Base-by-base conservation (phyloP, 2,329 filamentous ascomycete species). In the Purpureocillium takamizusanense region DNA sequence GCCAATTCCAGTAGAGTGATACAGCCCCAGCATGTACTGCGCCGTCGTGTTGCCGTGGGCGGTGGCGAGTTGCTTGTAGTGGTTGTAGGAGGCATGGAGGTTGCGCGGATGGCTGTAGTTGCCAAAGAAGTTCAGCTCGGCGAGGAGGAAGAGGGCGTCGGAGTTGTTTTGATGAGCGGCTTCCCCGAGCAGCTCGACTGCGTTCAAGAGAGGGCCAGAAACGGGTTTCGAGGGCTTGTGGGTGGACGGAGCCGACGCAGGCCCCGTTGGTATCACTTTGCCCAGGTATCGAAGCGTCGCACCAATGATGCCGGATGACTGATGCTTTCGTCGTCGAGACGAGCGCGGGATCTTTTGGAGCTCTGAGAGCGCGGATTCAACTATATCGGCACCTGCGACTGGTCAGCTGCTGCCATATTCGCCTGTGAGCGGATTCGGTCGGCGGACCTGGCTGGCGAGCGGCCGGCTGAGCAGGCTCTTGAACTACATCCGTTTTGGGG, bases 51-150 rank as follows among this genome's bases (percentile, higher is more conserved):
- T 97, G 33, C 90, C 92, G 47, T 83, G 76, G 42, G 81, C 59
- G 14, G 73, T 71, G 3, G 90, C 86, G 38, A 98, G 72, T 44
- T 81, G 72, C 45, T 84, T 70, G 61, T 97, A 98, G 65, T 86
- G 76, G 47, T 75, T 70, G 56, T 94, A 95, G 0, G 92, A 86
- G 35, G 76, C 71, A 25, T 75, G 69, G 49, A 95, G 87, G 56
- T 95, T 80, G 46, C 82, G 75, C 2, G 90, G 89, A 53, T 95
- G 76, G 16, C 86, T 84, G 61, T 83, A 94, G 61, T 97, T 95
- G 56, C 92, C 92, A 53, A 92, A 88, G 62, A 97, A 97, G 66
- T 94, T 95, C 73, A 98, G 82, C 57, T 98, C 86, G 14, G 86
- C 92, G 17, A 98, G 72, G 13, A 94, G 69, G 54, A 83, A 95